phyloP scores from a whole-genome alignment of 2,329 filamentous ascomycete genomes.

The Microascus cirrosus region DNA sequence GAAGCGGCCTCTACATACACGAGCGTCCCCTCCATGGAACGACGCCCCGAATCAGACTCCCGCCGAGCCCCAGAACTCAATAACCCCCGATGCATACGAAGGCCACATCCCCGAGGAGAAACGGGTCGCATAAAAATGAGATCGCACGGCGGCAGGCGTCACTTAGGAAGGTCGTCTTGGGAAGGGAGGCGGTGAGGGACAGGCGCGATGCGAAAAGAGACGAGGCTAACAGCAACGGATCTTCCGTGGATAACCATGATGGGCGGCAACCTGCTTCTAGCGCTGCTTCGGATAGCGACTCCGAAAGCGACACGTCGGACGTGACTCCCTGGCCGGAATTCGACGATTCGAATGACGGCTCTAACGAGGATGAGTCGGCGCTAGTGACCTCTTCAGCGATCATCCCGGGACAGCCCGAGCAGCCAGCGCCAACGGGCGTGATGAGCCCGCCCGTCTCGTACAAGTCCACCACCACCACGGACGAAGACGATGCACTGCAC shows the following conservation, averaged over 20 bases:
- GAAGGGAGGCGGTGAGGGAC: constrained; percentile 2
- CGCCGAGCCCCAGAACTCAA: background rate
- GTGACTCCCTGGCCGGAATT: constrained; percentile 7
- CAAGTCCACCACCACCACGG: constrained; percentile 56
- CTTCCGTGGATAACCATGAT: background rate
- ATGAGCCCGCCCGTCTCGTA: constrained; percentile 45
- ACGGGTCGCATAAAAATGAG: background rate
- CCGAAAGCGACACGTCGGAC: constrained; percentile 2
- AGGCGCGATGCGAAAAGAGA: background rate
- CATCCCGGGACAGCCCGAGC: constrained; percentile 9
- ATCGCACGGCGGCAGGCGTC: background rate
- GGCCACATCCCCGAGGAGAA: background rate
- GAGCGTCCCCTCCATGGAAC: background rate
- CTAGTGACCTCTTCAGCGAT: constrained; percentile 8
- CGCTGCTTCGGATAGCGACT: background rate
- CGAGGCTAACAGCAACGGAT: background rate
- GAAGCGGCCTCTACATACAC: background rate
- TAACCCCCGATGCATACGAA: background rate
- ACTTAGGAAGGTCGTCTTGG: constrained; percentile 2
- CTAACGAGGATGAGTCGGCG: constrained; percentile 3
- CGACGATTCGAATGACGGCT: constrained; percentile 3
- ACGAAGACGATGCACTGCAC: constrained; percentile 69
- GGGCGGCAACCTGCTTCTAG: background rate
- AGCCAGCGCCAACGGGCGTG: background rate
- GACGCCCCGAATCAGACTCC: background rate